Conservation (phyloP, 805 yeast species). For the Ogataea pini region DNA sequence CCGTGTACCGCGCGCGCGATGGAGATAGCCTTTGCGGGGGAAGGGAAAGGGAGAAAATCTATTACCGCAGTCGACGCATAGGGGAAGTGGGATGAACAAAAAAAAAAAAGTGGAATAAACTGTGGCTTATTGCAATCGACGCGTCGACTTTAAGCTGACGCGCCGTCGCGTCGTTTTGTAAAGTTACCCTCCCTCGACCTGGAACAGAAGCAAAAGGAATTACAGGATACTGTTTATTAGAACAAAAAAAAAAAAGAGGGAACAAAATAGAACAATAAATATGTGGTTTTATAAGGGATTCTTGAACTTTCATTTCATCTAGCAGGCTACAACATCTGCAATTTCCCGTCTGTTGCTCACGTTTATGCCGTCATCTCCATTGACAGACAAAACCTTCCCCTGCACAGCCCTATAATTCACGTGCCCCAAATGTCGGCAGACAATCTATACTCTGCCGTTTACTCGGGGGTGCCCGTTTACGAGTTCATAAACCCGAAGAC, state of each 20-base stretch:
- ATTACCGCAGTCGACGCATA: not conserved
- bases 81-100: not conserved
- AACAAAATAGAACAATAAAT: conserved; percentile 2
- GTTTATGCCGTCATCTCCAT: not conserved
- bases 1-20: not conserved
- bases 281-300: not conserved
- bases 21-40: not conserved
- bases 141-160: not conserved
- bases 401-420: not conserved
- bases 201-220: conserved; percentile 8
- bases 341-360: not conserved
- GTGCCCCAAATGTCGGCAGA: conserved; percentile 25
- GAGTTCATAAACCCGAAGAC: conserved; percentile 67
- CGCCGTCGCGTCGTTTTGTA: too few species aligned
- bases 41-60: not conserved
- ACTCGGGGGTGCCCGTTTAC: conserved; percentile 82
- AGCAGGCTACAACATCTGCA: not conserved
- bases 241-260: conserved; percentile 1
- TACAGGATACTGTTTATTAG: not conserved
- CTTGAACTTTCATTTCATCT: not conserved
- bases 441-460: conserved; percentile 67
- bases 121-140: too few species aligned
- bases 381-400: not conserved
- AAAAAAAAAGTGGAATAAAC: not conserved
- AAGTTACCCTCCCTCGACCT: conserved; percentile 1